Percentiles rank a stretch among this genome's conserved stretches.
These are phyloP conservation scores for Xylaria acuta DNA, from an alignment of 495 filamentous ascomycete species.

Conservation along the genomic window DNA sequence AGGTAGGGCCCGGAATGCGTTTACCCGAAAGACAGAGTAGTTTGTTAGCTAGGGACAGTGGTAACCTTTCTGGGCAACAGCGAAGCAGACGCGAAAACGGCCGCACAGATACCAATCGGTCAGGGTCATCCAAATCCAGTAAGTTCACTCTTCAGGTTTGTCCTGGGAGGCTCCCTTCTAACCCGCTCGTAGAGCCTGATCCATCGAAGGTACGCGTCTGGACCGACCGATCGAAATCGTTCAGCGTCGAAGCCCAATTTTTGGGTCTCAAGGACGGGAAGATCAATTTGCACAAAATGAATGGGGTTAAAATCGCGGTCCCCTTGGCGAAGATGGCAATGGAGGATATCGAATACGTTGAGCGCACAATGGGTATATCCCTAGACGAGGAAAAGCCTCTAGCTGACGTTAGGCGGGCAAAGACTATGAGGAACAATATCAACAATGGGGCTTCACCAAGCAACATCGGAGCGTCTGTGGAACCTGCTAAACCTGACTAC, in stretches of 20 bases:
- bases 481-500: slow-evolving; percentile 73
- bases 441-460: slow-evolving; percentile 37
- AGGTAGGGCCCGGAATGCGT: slow-evolving; percentile 78
- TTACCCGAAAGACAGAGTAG: slow-evolving; percentile 74
- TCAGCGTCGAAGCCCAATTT: slow-evolving; percentile 97
- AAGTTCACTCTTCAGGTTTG: slow-evolving; percentile 46
- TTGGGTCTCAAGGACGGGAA: slow-evolving; percentile 92
- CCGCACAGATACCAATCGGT: slow-evolving; percentile 51
- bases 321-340: slow-evolving; percentile 93
- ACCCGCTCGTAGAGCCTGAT: slow-evolving; percentile 72
- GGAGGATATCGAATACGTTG: slow-evolving; percentile 93
- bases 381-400: slow-evolving; percentile 97
- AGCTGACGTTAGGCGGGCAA: slow-evolving; percentile 70
- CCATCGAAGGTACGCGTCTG: slow-evolving; percentile 82
- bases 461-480: slow-evolving; percentile 56
- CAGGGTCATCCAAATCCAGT: slow-evolving; percentile 73
- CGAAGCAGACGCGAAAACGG: slow-evolving; percentile 73
- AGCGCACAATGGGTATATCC: slow-evolving; percentile 81
- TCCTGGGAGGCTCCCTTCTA: background rate
- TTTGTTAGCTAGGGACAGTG: slow-evolving; percentile 61
- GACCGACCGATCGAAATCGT: slow-evolving; percentile 93
- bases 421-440: slow-evolving; percentile 36
- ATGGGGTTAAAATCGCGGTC: slow-evolving; percentile 98
- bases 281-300: slow-evolving; percentile 96
- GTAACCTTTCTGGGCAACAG: slow-evolving; percentile 68